These are phyloP conservation scores for Rhizopogon sp. DNA, from an alignment of 768 basidiomycete species.

Conservation along the genomic window DNA sequence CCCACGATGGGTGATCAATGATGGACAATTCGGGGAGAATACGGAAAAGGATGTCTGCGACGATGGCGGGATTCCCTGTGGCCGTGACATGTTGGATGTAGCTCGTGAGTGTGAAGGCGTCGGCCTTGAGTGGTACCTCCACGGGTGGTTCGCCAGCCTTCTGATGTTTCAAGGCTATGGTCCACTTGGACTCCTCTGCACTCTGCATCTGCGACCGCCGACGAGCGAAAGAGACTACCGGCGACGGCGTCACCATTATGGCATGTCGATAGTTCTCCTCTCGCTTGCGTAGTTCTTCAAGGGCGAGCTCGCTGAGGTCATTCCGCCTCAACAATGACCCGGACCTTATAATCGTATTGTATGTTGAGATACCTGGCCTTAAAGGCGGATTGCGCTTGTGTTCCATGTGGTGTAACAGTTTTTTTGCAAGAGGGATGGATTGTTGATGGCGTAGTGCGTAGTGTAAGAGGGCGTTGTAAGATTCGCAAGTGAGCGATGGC, in stretches of 20 bases:
- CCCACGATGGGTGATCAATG: constrained; percentile 36
- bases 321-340: constrained; percentile 45
- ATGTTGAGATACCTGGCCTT: constrained; percentile 44
- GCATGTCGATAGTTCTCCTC: constrained; percentile 17
- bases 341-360: constrained; percentile 55
- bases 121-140: constrained; percentile 20
- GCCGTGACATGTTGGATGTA: constrained; percentile 49
- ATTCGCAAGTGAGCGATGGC: constrained; percentile 32
- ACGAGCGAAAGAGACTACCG: background rate
- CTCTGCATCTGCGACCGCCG: background rate
- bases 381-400: constrained; percentile 34
- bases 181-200: background rate
- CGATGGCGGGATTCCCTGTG: constrained; percentile 39
- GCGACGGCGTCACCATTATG: constrained; percentile 15
- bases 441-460: constrained; percentile 61
- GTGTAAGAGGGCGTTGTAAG: constrained; percentile 61
- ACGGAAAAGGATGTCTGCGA: constrained; percentile 43
- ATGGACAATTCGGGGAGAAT: constrained; percentile 51
- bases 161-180: background rate
- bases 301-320: constrained; percentile 34
- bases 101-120: constrained; percentile 45
- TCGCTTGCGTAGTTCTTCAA: constrained; percentile 28
- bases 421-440: constrained; percentile 42
- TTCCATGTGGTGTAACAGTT: constrained; percentile 53
- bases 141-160: background rate